Evolutionary conservation across 192 early-diverging fungal genomes (phyloP), one percentile per base, ranked within the genome.

Genomic region (Backusella circina): DNA sequence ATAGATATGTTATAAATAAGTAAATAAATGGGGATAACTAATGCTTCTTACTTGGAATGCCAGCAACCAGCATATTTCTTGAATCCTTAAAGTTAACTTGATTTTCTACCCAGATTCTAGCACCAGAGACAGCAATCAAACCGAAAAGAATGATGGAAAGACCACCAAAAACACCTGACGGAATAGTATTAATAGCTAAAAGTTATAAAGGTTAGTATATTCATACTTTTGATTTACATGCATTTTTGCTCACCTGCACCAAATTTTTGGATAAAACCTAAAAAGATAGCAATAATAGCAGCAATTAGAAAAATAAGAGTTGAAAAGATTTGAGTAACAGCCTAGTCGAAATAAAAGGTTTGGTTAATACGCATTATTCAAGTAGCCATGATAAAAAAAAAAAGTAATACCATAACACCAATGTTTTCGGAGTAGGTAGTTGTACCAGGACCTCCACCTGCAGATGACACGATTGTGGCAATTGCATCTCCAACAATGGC

Each of bases 401-500:
- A 16, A 32, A 82, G 9, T 65, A n/a, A n/a, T 51, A 37, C 74
- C 85, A 88, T 83, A 28, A 82, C 81, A 70, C 86, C 86, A 77
- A 90, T 90, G 75, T 90, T 90, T 67, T 90, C 88, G 47, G 83
- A 79, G 75, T 90, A 90, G 2, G 87, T 90, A 7, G 88, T 90
- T 8, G 82, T 79, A 23, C 88, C 88, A 12, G 83, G 76, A 1
- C 84, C 85, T 67, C 88, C 88, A 68, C 75, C 77, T 18, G 79
- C 70, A 30, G 80, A 64, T 1, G 86, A 69, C 3, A 90, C 70
- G 31, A 89, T 90, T 1, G 84, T 86, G 18, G 89, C 88, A 32
- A 90, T 18, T 32, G 88, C 83, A 67, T 90, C 88, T n/a, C 88
- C 88, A 15, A 86, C 23, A 50, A 90, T 82, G 1, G 88, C 83